These are phyloP conservation scores for Mycena citricolor DNA, from an alignment of 1,284 basidiomycete species.

Conservation along the genomic window DNA sequence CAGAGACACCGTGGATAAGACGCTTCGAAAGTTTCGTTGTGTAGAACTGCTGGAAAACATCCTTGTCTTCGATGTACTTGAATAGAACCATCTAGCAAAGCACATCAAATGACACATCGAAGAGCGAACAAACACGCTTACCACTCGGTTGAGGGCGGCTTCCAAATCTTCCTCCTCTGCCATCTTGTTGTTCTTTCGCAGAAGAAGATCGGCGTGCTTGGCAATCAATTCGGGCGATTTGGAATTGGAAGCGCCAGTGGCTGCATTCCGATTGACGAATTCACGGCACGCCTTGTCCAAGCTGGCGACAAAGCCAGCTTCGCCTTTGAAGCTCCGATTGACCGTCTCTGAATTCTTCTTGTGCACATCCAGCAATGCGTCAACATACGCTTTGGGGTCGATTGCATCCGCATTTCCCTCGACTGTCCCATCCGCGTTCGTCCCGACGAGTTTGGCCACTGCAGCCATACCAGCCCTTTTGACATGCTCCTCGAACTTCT, in stretches of 20 bases:
- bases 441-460: slow-evolving; percentile 79
- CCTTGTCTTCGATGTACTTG: slow-evolving; percentile 99
- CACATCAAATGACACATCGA: slow-evolving; percentile 5
- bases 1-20: slow-evolving; percentile 91
- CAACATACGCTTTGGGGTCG: slow-evolving; percentile 92
- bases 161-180: slow-evolving; percentile 92
- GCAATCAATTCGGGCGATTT: slow-evolving; percentile 95
- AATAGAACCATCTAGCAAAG: slow-evolving; percentile 89
- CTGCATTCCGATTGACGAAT: slow-evolving; percentile 94
- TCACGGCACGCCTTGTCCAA: slow-evolving; percentile 96
- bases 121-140: slow-evolving; percentile 44
- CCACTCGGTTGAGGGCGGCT: slow-evolving; percentile 87
- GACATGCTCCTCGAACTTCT: slow-evolving; percentile 94
- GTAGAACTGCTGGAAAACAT: slow-evolving; percentile 99
- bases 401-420: slow-evolving; percentile 63
- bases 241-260: slow-evolving; percentile 80
- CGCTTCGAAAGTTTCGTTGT: slow-evolving; percentile 95
- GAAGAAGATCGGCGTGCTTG: slow-evolving; percentile 87
- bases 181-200: slow-evolving; percentile 96
- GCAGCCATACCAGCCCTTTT: slow-evolving; percentile 87
- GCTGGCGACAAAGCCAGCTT: slow-evolving; percentile 94
- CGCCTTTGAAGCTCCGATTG: slow-evolving; percentile 87
- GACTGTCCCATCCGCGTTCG: slow-evolving; percentile 40
- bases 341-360: slow-evolving; percentile 92
- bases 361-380: slow-evolving; percentile 90